phyloP scores from a whole-genome alignment of 345 rosid genomes.

The Euphorbia lathyris region DNA sequence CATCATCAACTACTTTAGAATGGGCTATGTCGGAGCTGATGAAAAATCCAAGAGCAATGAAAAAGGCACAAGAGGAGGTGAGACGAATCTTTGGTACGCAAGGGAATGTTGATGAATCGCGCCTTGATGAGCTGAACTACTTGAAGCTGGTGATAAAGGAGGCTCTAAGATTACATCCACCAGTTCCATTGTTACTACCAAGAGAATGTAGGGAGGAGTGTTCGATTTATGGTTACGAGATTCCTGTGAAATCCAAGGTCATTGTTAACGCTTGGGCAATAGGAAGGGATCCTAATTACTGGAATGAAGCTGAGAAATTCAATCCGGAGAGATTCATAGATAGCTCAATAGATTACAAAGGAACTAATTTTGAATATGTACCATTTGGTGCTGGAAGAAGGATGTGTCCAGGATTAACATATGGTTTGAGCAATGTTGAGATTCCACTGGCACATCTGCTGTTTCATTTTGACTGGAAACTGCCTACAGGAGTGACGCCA shows the following conservation, averaged over 20 bases:
- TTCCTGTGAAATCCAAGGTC: not conserved
- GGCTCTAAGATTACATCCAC: conserved; percentile 16
- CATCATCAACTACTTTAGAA: too few relatives aligned
- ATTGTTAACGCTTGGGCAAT: not conserved
- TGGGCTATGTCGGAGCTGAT: too few relatives aligned
- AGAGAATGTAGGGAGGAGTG: conserved; percentile 10
- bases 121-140: not conserved
- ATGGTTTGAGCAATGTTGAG: conserved; percentile 4
- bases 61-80: not conserved
- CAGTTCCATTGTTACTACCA: conserved; percentile 8
- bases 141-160: conserved; percentile 6
- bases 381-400: conserved; percentile 21
- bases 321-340: conserved; percentile 15
- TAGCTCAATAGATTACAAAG: conserved; percentile 12
- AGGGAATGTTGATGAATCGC: not conserved
- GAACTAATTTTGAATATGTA: conserved; percentile 4
- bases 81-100: not conserved
- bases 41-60: too few relatives aligned
- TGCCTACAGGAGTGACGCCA: not conserved
- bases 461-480: conserved; percentile 7
- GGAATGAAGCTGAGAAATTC: conserved; percentile 6
- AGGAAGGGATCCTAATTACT: not conserved
- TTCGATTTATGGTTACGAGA: conserved; percentile 3
- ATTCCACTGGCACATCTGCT: conserved; percentile 1
- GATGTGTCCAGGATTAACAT: conserved; percentile 10